Percentiles rank a stretch among this genome's conserved stretches.
phyloP scores from a whole-genome alignment of 148 eudicot species.

The Cornus controversa region DNA sequence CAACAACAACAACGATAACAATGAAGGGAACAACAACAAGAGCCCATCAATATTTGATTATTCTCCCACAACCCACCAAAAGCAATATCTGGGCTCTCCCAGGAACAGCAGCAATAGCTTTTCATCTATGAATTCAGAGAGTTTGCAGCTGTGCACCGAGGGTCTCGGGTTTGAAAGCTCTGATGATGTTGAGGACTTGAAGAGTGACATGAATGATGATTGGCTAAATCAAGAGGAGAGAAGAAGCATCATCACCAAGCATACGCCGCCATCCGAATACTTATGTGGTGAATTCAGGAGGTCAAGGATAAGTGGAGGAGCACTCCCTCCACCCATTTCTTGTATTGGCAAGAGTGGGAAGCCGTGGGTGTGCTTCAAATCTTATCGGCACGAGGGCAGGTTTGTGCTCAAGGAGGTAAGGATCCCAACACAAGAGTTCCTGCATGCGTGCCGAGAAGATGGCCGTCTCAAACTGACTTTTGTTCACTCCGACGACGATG shows the following conservation, averaged over 20 bases:
- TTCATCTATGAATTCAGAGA: slow-evolving; percentile 57
- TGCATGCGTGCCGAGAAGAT: slow-evolving; percentile 68
- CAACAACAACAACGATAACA: not conserved
- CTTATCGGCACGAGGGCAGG: slow-evolving; percentile 66
- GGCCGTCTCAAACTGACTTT: slow-evolving; percentile 68
- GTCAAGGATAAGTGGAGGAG: slow-evolving; percentile 27
- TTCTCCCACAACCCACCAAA: not conserved
- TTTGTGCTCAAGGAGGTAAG: slow-evolving; percentile 69
- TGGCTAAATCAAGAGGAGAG: slow-evolving; percentile 8
- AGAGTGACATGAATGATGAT: slow-evolving; percentile 6
- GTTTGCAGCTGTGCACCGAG: slow-evolving; percentile 80
- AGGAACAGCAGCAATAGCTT: slow-evolving; percentile 45
- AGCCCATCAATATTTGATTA: no score
- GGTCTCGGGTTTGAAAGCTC: slow-evolving; percentile 88
- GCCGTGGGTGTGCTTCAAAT: slow-evolving; percentile 63
- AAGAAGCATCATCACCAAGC: slow-evolving; percentile 10
- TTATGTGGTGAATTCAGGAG: slow-evolving; percentile 30
- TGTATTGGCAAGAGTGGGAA: slow-evolving; percentile 67
- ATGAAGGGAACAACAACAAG: not conserved
- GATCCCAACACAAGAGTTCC: slow-evolving; percentile 55
- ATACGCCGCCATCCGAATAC: slow-evolving; percentile 2
- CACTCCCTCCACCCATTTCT: slow-evolving; percentile 84
- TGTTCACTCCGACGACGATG: slow-evolving; percentile 47
- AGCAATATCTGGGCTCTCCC: slow-evolving; percentile 19
- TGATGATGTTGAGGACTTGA: slow-evolving; percentile 58